Evolutionary conservation across 345 rosid genomes (phyloP).

Genomic region (Eucalyptus coolabah): DNA sequence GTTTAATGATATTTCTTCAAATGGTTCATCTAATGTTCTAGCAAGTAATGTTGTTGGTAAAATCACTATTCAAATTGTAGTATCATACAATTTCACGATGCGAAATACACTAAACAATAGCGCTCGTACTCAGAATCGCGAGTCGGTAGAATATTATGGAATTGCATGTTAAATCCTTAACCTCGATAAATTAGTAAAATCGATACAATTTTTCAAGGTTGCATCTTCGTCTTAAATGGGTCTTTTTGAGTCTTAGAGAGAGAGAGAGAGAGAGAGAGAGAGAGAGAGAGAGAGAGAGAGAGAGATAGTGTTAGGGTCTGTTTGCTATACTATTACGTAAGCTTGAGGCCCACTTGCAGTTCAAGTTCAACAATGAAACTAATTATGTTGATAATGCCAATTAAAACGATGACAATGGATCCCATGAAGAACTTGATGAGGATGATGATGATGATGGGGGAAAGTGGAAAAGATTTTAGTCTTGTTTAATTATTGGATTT

Average conservation of each 20-base stretch:
- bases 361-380: neutral
- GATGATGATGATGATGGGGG: neutral
- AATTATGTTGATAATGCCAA: neutral
- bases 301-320: neutral
- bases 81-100: neutral
- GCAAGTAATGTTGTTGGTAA: neutral
- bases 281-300: too few species aligned
- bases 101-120: neutral
- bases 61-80: neutral
- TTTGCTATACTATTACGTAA: neutral
- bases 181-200: neutral
- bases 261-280: too few species aligned
- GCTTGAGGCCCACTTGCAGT: neutral
- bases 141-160: neutral
- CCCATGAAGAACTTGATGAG: neutral
- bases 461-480: neutral
- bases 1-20: neutral
- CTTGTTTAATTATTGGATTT: neutral
- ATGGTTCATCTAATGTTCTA: neutral
- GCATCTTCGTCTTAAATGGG: neutral
- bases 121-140: neutral
- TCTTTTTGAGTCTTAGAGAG: neutral
- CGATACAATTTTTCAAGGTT: neutral
- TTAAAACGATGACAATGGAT: neutral
- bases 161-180: neutral